Percentiles rank a stretch among this genome's conserved stretches.
These are phyloP conservation scores for Fusarium robinianum DNA, from an alignment of 2,329 filamentous ascomycete genomes.

Conservation along the genomic window DNA sequence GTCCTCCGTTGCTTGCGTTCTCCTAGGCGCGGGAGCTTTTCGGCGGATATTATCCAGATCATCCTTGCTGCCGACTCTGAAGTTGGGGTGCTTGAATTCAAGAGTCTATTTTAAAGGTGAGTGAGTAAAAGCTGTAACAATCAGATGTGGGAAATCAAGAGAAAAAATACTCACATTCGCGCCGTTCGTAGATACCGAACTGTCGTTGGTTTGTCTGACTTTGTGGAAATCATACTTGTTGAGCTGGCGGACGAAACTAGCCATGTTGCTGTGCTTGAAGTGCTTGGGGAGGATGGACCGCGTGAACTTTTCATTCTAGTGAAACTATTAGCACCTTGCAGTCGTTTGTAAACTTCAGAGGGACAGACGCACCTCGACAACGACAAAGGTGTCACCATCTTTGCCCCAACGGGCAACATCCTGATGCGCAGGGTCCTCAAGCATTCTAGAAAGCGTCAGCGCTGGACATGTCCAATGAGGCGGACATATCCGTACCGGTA, in stretches of 20 bases:
- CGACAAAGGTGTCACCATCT: slow-evolving; percentile 93
- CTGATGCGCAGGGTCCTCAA: slow-evolving; percentile 92
- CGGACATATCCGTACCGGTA: slow-evolving; percentile 74
- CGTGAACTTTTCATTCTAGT: slow-evolving; percentile 95
- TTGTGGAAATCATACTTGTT: slow-evolving; percentile 99
- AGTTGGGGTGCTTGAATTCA: slow-evolving; percentile 97
- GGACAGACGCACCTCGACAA: slow-evolving; percentile 74
- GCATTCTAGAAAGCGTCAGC: slow-evolving; percentile 60
- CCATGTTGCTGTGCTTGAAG: slow-evolving; percentile 99
- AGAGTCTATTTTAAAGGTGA: slow-evolving; percentile 49
- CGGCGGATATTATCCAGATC: slow-evolving; percentile 94
- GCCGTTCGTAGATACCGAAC: slow-evolving; percentile 43
- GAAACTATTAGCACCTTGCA: slow-evolving; percentile 12
- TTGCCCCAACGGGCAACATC: slow-evolving; percentile 95
- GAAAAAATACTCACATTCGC: slow-evolving; percentile 42
- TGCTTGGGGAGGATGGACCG: slow-evolving; percentile 96
- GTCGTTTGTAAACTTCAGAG: slow-evolving; percentile 14
- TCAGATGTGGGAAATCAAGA: too few relatives aligned
- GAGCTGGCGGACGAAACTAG: slow-evolving; percentile 91
- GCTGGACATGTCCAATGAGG: neutral
- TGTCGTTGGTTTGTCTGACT: slow-evolving; percentile 64
- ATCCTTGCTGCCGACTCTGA: slow-evolving; percentile 93
- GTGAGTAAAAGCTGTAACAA: neutral
- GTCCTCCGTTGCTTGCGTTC: slow-evolving; percentile 68
- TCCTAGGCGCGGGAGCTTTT: slow-evolving; percentile 90